Percentiles rank a stretch among this genome's conserved stretches.
phyloP scores from a whole-genome alignment of 2,329 filamentous ascomycete genomes.

The Xylariales sp. region DNA sequence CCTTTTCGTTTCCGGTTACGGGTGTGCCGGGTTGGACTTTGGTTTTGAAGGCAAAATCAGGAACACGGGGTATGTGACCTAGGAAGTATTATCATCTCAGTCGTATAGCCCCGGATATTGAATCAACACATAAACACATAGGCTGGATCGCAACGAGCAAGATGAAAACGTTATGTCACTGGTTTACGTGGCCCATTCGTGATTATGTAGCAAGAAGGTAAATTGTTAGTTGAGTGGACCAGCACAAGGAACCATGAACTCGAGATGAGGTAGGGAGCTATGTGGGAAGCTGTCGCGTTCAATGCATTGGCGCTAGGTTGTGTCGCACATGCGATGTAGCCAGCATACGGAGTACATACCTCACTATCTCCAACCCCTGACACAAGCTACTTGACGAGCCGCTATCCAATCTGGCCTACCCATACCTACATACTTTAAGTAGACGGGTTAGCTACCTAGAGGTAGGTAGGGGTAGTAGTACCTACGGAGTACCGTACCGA shows the following conservation, averaged over 20 bases:
- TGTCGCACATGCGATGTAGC: constrained; percentile 22
- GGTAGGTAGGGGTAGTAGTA: too few species aligned
- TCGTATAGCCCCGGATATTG: not conserved
- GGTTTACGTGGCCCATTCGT: constrained; percentile 5
- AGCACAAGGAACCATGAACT: constrained; percentile 24
- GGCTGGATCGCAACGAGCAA: not conserved
- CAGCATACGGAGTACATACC: too few species aligned
- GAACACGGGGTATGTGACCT: constrained; percentile 22
- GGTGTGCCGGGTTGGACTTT: constrained; percentile 1
- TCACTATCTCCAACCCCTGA: constrained; percentile 3
- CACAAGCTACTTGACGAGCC: not conserved
- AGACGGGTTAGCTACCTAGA: too few species aligned
- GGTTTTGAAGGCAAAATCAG: constrained; percentile 21
- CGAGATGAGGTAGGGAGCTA: constrained; percentile 14
- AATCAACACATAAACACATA: not conserved
- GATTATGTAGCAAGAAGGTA: not conserved
- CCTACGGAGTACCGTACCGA: too few species aligned
- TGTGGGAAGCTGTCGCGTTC: constrained; percentile 27
- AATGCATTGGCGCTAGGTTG: constrained; percentile 27
- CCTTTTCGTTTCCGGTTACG: constrained; percentile 26
- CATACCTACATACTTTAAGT: too few species aligned
- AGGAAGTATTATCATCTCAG: constrained; percentile 9
- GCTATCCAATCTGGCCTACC: not conserved
- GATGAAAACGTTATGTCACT: constrained; percentile 8
- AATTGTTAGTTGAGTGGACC: constrained; percentile 14